Conservation (phyloP, 2,329 filamentous ascomycete genomes). For the Scopulariopsis brevicaulis region DNA sequence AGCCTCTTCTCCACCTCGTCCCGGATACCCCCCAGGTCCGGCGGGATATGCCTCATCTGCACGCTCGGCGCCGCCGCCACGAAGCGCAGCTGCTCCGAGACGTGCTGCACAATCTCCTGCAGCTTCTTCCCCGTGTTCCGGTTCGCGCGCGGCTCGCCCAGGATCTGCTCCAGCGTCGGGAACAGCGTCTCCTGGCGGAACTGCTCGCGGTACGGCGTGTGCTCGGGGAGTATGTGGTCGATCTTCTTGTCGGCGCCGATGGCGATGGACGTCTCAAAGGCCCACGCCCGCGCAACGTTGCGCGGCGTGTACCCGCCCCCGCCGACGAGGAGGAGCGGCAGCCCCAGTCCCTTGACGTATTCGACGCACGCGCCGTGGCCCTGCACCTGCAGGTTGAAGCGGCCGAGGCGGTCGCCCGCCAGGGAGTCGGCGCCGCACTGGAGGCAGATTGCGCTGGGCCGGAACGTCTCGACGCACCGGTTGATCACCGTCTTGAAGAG, state of each 20-base stretch:
- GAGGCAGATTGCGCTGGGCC: conserved; percentile 82
- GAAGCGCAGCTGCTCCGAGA: conserved; percentile 79
- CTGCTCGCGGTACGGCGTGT: conserved; percentile 77
- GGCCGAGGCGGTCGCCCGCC: conserved; percentile 82
- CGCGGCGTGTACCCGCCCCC: conserved; percentile 94
- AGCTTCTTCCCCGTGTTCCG: conserved; percentile 69
- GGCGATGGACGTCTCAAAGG: conserved; percentile 88
- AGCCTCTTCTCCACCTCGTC: conserved; percentile 58
- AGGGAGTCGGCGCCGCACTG: conserved; percentile 95
- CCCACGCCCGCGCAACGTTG: conserved; percentile 94
- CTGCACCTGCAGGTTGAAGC: conserved; percentile 94
- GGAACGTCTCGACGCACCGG: conserved; percentile 69
- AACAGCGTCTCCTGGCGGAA: conserved; percentile 85
- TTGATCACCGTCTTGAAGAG: conserved; percentile 78
- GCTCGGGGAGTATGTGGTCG: conserved; percentile 59
- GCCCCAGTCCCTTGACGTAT: conserved; percentile 69
- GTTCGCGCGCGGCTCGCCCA: conserved; percentile 61
- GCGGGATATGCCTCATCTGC: conserved; percentile 70
- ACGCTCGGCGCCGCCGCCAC: conserved; percentile 78
- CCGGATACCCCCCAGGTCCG: conserved; percentile 57
- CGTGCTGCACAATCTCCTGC: conserved; percentile 62
- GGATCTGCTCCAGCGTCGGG: conserved; percentile 65
- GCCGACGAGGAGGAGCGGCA: conserved; percentile 83
- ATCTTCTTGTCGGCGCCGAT: conserved; percentile 65
- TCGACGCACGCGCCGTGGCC: conserved; percentile 87